phyloP scores from a whole-genome alignment of 108 stramenopile species.

The Cylindrotheca closterium region DNA sequence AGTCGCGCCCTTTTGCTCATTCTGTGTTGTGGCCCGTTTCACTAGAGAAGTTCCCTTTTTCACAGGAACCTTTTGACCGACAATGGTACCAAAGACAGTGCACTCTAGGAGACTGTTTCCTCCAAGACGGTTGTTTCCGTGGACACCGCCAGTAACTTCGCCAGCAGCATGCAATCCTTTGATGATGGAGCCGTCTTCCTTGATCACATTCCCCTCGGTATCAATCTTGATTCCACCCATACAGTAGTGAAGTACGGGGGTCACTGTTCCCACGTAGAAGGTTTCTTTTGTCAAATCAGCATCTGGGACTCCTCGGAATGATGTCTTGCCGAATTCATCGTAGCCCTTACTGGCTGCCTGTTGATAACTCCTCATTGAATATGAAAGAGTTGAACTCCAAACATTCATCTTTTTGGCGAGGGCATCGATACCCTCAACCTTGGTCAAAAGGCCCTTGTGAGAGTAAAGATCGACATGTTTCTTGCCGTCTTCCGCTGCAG shows the following conservation, averaged over 20 bases:
- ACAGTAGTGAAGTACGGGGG: conserved; percentile 89
- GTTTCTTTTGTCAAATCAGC: conserved; percentile 54
- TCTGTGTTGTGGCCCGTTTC: neutral
- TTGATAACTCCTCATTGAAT: conserved; percentile 65
- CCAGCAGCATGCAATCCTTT: conserved; percentile 78
- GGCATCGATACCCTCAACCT: conserved; percentile 64
- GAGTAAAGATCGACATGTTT: conserved; percentile 87
- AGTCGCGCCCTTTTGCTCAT: neutral
- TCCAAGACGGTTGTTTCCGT: conserved; percentile 78
- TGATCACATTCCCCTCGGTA: conserved; percentile 63
- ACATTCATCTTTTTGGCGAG: conserved; percentile 71
- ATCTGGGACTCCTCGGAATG: conserved; percentile 62
- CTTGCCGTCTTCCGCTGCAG: conserved; percentile 74
- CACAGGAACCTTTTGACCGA: conserved; percentile 80
- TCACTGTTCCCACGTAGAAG: conserved; percentile 80
- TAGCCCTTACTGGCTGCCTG: conserved; percentile 48
- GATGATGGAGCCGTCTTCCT: conserved; percentile 40
- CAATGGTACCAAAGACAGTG: conserved; percentile 88
- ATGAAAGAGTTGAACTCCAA: conserved; percentile 34
- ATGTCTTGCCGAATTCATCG: conserved; percentile 69
- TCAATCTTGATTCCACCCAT: conserved; percentile 92
- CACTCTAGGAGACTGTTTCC: conserved; percentile 92
- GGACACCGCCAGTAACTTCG: conserved; percentile 84
- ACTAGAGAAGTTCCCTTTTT: conserved; percentile 22
- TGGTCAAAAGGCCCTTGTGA: conserved; percentile 80